These are phyloP conservation scores for Neostapfia colusana DNA, from an alignment of 176 grass and related monocot genomes.

Conservation along the genomic window DNA sequence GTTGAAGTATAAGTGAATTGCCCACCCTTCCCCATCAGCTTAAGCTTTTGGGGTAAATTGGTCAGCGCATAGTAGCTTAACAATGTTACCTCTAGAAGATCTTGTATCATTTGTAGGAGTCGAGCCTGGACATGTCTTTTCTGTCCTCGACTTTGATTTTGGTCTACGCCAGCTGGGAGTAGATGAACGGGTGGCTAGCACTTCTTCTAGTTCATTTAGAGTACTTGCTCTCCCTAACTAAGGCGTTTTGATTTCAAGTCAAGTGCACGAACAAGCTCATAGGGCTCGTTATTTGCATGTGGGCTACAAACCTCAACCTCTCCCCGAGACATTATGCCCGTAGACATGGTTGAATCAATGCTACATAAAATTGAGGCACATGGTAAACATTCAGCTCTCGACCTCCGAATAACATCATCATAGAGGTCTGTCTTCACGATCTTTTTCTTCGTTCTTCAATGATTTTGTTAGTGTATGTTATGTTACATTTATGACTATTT, in stretches of 20 bases:
- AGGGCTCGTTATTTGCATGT: slow-evolving; percentile 72
- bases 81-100: slow-evolving; percentile 54
- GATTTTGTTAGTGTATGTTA: no score
- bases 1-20: no score
- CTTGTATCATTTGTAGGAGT: slow-evolving; percentile 58
- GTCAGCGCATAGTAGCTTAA: no score
- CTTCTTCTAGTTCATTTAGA: slow-evolving; percentile 90
- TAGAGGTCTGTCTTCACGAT: slow-evolving; percentile 68
- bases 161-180: slow-evolving; percentile 82
- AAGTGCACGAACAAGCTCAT: slow-evolving; percentile 74
- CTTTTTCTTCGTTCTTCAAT: slow-evolving; percentile 47
- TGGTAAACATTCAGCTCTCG: slow-evolving; percentile 75
- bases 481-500: no score
- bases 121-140: slow-evolving; percentile 58
- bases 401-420: slow-evolving; percentile 68
- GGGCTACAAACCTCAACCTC: slow-evolving; percentile 59
- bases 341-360: slow-evolving; percentile 93
- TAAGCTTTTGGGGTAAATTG: no score
- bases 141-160: slow-evolving; percentile 82
- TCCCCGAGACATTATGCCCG: slow-evolving; percentile 64
- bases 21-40: no score
- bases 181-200: slow-evolving; percentile 73
- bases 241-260: slow-evolving; percentile 83
- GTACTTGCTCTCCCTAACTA: slow-evolving; percentile 72
- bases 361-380: slow-evolving; percentile 94